Evolutionary conservation across 768 basidiomycete species (phyloP), one percentile per base, ranked within the genome.

Genomic region (Amanita pseudoporphyria): DNA sequence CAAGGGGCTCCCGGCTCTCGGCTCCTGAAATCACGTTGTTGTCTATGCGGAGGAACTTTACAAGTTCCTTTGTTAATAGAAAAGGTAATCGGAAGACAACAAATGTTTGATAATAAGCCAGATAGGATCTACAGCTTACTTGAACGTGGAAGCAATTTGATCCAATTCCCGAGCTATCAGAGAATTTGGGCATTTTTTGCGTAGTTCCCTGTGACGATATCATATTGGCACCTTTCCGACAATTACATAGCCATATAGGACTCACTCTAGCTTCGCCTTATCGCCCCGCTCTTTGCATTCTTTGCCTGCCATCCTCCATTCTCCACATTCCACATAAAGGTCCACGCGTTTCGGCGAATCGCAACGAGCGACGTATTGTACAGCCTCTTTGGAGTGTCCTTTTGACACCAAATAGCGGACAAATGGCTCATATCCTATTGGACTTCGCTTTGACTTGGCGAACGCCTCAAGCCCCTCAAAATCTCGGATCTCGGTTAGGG

Each of bases 381-480:
- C 69, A 3, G 90, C 96, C 60, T 95, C 87, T 59, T 79, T 87
- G 22, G 64, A 58, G 62, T 84, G 81, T 0, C 88, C 89, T 33
- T 81, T 78, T 44, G 79, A 73, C 24, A 88, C 77, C 32, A 96
- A 74, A 56, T 88, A 81, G 32, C 73, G 79, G 21, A 93, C 91
- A 61, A 92, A 92, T 0, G 85, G 76, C 60, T 97, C 94, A 60
- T 95, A 98, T 1, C 96, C 95, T 51, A 98, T 97, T 3, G 95
- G 94, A 63, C 87, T 91, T 56, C 90, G 78, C 65, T 80, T 93
- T 31, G 84, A 86, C 57, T 82, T 86, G 1, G 92, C 80, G 61
- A 99, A 95, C 0, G 74, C 62, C 42, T 97, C 92, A 12, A 98
- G 73, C 1, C 76, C 81, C 30, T 93, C 87, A 64, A 93, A 98